These are phyloP conservation scores for Penicillium maclennaniae DNA, from an alignment of 495 filamentous ascomycete genomes.

Conservation along the genomic window DNA sequence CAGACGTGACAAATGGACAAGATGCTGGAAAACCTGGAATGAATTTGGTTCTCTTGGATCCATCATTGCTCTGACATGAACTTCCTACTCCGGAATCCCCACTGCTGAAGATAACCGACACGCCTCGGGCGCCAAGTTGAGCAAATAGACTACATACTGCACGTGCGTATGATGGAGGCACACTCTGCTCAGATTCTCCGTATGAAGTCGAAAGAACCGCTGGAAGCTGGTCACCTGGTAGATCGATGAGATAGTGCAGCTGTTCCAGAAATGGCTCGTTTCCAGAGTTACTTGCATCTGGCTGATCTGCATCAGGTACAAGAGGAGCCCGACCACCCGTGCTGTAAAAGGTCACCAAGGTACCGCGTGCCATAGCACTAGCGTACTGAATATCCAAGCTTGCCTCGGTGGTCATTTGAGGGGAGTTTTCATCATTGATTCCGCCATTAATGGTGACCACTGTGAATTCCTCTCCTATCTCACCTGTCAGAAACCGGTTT, in stretches of 20 bases:
- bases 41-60: conserved; percentile 57
- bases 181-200: conserved; percentile 40
- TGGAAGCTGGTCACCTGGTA: conserved; percentile 61
- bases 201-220: conserved; percentile 75
- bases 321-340: conserved; percentile 62
- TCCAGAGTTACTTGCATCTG: conserved; percentile 39
- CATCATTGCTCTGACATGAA: conserved; percentile 64
- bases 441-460: conserved; percentile 59
- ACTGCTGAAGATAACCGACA: conserved; percentile 66
- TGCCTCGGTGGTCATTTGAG: conserved; percentile 50
- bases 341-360: conserved; percentile 58
- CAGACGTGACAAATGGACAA: conserved; percentile 79
- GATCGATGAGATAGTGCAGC: conserved; percentile 60
- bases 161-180: conserved; percentile 58
- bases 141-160: conserved; percentile 69
- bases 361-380: conserved; percentile 54
- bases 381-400: conserved; percentile 72
- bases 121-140: conserved; percentile 68
- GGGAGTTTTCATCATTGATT: conserved; percentile 45
- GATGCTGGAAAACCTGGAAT: conserved; percentile 66
- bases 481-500: conserved; percentile 45
- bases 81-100: conserved; percentile 64
- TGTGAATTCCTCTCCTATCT: conserved; percentile 56
- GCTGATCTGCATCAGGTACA: conserved; percentile 49
- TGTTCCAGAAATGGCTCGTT: conserved; percentile 87